Base-by-base conservation (phyloP, 116 monocot genomes). In the Zostera marina region DNA sequence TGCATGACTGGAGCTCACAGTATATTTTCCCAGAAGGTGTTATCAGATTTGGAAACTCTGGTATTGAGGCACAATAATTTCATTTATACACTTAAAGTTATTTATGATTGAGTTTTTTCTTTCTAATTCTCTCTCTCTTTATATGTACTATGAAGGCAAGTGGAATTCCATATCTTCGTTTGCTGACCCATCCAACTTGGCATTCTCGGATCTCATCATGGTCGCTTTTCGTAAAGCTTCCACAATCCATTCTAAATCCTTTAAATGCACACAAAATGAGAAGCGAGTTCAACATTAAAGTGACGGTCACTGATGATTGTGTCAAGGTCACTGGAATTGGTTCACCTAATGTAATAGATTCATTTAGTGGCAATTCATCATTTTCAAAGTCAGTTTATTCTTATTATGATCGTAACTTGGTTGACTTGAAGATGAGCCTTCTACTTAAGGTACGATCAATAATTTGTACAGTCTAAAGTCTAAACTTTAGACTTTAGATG, bases 141-240 rank as follows among this genome's bases (percentile, higher is more conserved):
- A 32, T 32, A 32, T 32, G 32, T 3, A 32, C 32, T 66, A 20
- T 42, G 39, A 74, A 96, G 96, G 85, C 85, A 15, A 66, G 56
- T 42, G 72, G 88, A 68, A 68, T 85, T 52, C 74, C 85, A 22
- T 96, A 85, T 67, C 72, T 96, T 40, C 80, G 80, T 69, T 67
- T 96, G 47, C 22, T 80, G 19, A 82, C 82, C 61, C 78, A 72
- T 56, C 89, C 89, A 64, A 78, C 96, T 16, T 85, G 89, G 96
- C 76, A 85, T 74, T 89, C 96, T 66, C 74, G 96, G 59, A 82
- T 73, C 11, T 96, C 96, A 44, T 85, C 96, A 11, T 96, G 96
- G 96, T 85, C 74, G 44, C 66, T 96, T 13, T 73, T 68, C 22
- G 54, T 89, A 63, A 89, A 85, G 71, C 74, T 96, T 77, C 82